Conservation (phyloP, 371 early-diverging fungal genomes). For the Basidiobolus meristosporus region DNA sequence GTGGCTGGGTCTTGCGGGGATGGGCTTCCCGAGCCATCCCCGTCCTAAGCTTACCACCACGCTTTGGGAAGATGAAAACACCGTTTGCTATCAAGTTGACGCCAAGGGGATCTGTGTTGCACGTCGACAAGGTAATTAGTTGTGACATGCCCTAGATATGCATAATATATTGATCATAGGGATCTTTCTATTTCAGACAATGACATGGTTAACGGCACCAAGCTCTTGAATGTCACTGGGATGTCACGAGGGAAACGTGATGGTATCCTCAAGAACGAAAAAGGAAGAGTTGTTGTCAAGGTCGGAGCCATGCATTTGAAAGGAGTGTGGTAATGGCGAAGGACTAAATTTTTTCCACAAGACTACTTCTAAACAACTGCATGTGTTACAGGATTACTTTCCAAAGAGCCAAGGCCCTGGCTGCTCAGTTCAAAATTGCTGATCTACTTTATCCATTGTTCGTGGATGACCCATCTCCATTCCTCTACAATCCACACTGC, state of each 20-base stretch:
- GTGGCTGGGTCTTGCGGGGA: no score
- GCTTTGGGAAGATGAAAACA: conserved; percentile 68
- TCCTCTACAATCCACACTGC: not conserved
- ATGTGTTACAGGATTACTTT: conserved; percentile 5
- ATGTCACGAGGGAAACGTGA: conserved; percentile 82
- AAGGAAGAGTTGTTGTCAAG: conserved; percentile 67
- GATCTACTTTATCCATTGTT: conserved; percentile 54
- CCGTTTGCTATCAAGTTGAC: conserved; percentile 63
- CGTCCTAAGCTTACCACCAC: conserved; percentile 36
- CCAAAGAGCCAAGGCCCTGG: conserved; percentile 5
- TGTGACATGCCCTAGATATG: not conserved
- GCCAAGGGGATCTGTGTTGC: conserved; percentile 57
- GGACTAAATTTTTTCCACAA: conserved; percentile 8
- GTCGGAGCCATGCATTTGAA: conserved; percentile 77
- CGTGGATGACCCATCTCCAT: conserved; percentile 5
- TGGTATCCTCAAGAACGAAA: conserved; percentile 71
- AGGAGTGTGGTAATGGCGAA: conserved; percentile 42
- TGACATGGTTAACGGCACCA: conserved; percentile 72
- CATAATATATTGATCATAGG: not conserved
- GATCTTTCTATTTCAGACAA: conserved; percentile 19
- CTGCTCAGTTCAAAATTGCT: conserved; percentile 26
- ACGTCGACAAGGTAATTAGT: conserved; percentile 16
- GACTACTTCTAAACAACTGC: not conserved
- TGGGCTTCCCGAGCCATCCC: no score
- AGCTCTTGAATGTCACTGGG: conserved; percentile 64